A percentile compares a stretch with the other conserved stretches of the same genome.
phyloP scores from a whole-genome alignment of 345 rosid species.

The Pelargonium nanum region DNA sequence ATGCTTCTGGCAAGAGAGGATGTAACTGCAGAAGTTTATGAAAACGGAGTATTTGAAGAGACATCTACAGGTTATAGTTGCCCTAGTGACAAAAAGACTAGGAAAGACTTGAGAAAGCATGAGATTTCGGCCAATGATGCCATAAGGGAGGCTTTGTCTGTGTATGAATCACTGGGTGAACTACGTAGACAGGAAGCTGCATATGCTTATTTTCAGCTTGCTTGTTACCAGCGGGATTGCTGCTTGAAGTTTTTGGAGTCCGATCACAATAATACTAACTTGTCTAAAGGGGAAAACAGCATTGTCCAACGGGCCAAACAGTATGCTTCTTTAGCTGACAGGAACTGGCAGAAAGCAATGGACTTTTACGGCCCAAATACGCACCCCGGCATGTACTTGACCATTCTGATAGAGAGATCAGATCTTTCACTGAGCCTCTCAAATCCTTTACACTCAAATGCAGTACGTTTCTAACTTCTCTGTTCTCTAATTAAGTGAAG shows the following conservation, averaged over 20 bases:
- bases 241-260: slow-evolving; percentile 52
- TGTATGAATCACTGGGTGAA: slow-evolving; percentile 76
- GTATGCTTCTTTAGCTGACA: slow-evolving; percentile 75
- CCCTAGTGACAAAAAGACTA: slow-evolving; percentile 21
- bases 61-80: slow-evolving; percentile 7
- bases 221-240: slow-evolving; percentile 71
- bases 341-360: slow-evolving; percentile 71
- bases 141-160: slow-evolving; percentile 69
- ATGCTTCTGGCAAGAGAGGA: slow-evolving; percentile 78
- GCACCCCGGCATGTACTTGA: slow-evolving; percentile 71
- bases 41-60: slow-evolving; percentile 31
- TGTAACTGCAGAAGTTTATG: slow-evolving; percentile 43
- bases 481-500: not conserved
- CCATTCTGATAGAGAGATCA: slow-evolving; percentile 62
- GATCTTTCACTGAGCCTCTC: slow-evolving; percentile 52
- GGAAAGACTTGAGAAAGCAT: slow-evolving; percentile 38
- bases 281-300: slow-evolving; percentile 37
- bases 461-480: slow-evolving; percentile 30
- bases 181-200: slow-evolving; percentile 82
- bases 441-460: slow-evolving; percentile 33
- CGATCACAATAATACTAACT: slow-evolving; percentile 28
- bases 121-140: slow-evolving; percentile 86
- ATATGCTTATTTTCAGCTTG: slow-evolving; percentile 75
- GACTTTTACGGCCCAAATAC: slow-evolving; percentile 65
- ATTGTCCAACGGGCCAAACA: slow-evolving; percentile 60